Base-by-base conservation (phyloP, 345 rosid species). In the Aquilaria malaccensis region DNA sequence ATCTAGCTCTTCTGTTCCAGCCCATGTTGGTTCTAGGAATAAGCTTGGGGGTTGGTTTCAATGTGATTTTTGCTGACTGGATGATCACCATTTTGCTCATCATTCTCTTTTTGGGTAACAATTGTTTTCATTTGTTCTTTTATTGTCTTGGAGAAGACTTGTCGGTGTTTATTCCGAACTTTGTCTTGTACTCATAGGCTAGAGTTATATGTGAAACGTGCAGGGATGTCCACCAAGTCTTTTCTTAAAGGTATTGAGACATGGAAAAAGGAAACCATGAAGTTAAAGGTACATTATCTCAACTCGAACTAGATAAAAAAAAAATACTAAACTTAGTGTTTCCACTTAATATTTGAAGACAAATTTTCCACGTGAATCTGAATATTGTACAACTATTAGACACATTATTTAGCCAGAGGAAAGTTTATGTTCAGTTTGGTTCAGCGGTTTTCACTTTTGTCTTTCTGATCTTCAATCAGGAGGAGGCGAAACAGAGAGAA, bases 11-110 rank as follows among this genome's bases (percentile, higher is more conserved):
- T 61, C 72, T 81, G 1, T 74, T 81, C 59, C 83, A 78, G 49
- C 86, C 86, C 12, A 70, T 79, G 71, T 60, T 81, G 74, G 71
- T 81, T 22, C 73, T 81, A 0, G 85, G 85, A 48, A 73, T 81
- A 29, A 78, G 85, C 29, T 64, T 78, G 45, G 85, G 85, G 30
- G 85, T 78, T 54, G 58, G 63, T 22, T 72, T 74, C 29, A 81
- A 79, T 55, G 81, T 79, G 52, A 61, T 81, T 58, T 77, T 79
- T 49, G 74, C 83, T 1, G 79, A 81, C 60, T 74, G 86, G 86
- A 74, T 79, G 81, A 79, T 81, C 76, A 76, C 80, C 13, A 11
- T 72, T 58, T 69, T 81, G 67, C 75, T 81, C 13, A 81, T 81
- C 9, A 13, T 79, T 45, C 57, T 79, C 32, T 79, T 76, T 67